A percentile compares a stretch with the other conserved stretches of the same genome.
Evolutionary conservation across 169 alveolate genomes (phyloP).

Genomic region (Eimeria brunetti): DNA sequence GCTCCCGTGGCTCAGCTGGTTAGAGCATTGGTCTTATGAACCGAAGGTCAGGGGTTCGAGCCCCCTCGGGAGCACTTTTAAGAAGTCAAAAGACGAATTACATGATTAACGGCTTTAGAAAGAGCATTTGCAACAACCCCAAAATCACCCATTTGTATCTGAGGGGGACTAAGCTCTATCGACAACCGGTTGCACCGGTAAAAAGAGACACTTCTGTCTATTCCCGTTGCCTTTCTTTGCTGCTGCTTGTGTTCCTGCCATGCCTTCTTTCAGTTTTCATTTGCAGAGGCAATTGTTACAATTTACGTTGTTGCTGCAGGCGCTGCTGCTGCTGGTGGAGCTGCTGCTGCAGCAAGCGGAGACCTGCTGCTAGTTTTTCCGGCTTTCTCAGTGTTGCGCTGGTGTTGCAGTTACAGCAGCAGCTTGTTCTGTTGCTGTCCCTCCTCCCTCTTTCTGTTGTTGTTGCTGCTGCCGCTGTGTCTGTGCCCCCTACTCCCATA

Average conservation of each 20-base stretch:
- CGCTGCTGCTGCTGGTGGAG: neutral
- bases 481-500: neutral
- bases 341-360: neutral
- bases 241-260: too few relatives aligned
- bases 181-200: too few relatives aligned
- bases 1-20: slow-evolving; percentile 98
- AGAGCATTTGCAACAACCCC: too few relatives aligned
- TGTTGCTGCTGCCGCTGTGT: slow-evolving; percentile 1
- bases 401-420: neutral
- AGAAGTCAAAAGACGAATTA: too few relatives aligned
- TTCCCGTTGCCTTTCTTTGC: too few relatives aligned
- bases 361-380: neutral
- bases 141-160: too few relatives aligned
- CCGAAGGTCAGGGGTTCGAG: slow-evolving; percentile 99
- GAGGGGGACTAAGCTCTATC: too few relatives aligned
- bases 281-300: too few relatives aligned
- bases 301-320: neutral
- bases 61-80: slow-evolving; percentile 96
- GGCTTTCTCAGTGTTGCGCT: too few relatives aligned
- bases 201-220: too few relatives aligned
- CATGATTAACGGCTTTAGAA: too few relatives aligned
- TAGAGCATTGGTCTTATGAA: slow-evolving; percentile 98
- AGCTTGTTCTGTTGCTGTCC: neutral
- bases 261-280: too few relatives aligned
- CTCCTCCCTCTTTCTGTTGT: neutral